phyloP scores from a whole-genome alignment of 352 stramenopile species.

The Globisporangium viniferum region DNA sequence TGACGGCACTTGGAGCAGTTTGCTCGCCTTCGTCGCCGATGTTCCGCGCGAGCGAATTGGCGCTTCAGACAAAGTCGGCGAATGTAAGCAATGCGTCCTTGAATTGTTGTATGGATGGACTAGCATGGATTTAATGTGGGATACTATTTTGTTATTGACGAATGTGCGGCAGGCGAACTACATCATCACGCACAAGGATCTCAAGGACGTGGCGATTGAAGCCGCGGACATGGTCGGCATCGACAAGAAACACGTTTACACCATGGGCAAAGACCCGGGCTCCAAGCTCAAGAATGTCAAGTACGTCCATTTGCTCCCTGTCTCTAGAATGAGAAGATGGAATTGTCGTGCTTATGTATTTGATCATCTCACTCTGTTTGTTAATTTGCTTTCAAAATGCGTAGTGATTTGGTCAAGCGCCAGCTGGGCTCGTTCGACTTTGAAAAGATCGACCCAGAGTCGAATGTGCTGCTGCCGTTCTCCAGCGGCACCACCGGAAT shows the following conservation, averaged over 20 bases:
- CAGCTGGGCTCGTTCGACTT: conserved; percentile 44
- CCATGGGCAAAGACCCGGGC: conserved; percentile 29
- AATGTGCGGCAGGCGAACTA: conserved; percentile 29
- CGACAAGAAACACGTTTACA: conserved; percentile 40
- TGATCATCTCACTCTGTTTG: background rate
- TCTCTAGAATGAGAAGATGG: background rate
- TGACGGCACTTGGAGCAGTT: conserved; percentile 47
- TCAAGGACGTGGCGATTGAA: conserved; percentile 45
- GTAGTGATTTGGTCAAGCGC: conserved; percentile 39
- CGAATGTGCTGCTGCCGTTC: conserved; percentile 80
- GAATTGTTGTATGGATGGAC: background rate
- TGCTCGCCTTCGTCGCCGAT: conserved; percentile 61
- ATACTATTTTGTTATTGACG: background rate
- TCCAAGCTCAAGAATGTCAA: conserved; percentile 44
- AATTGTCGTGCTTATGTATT: background rate
- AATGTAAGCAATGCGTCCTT: conserved; percentile 24
- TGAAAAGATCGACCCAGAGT: conserved; percentile 54
- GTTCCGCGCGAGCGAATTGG: conserved; percentile 47
- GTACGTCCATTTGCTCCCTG: conserved; percentile 26
- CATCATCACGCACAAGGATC: conserved; percentile 52
- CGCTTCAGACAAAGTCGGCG: conserved; percentile 36
- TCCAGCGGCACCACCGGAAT: conserved; percentile 92
- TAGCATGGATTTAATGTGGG: background rate
- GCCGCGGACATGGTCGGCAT: conserved; percentile 31
- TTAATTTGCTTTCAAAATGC: background rate